These are phyloP conservation scores for Hymenoscyphus linearis DNA, from an alignment of 2,329 filamentous ascomycete species.

Conservation along the genomic window DNA sequence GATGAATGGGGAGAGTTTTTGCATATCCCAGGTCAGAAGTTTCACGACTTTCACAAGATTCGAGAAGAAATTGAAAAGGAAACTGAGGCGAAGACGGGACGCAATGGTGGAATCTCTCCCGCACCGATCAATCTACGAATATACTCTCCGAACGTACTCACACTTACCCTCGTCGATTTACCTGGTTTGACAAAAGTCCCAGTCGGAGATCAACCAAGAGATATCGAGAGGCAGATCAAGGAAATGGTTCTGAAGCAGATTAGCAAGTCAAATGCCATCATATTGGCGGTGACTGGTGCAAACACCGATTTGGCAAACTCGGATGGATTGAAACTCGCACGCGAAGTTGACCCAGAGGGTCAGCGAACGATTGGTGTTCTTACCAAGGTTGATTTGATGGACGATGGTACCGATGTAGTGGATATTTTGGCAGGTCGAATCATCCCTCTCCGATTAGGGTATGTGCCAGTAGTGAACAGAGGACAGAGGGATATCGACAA, in stretches of 20 bases:
- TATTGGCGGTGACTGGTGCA: constrained; percentile 90
- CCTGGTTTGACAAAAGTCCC: constrained; percentile 95
- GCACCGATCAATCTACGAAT: constrained; percentile 96
- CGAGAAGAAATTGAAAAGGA: constrained; percentile 95
- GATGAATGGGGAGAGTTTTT: constrained; percentile 99
- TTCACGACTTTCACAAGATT: constrained; percentile 97
- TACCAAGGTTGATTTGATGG: constrained; percentile 98
- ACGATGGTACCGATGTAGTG: constrained; percentile 95
- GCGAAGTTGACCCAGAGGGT: constrained; percentile 95
- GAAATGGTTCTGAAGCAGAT: constrained; percentile 99
- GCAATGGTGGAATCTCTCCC: constrained; percentile 93
- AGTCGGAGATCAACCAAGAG: constrained; percentile 90
- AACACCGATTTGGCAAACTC: constrained; percentile 99
- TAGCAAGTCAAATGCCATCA: constrained; percentile 96
- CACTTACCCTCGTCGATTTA: constrained; percentile 91
- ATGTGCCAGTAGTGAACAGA: constrained; percentile 96
- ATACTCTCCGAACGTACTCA: constrained; percentile 97
- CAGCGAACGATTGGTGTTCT: constrained; percentile 97
- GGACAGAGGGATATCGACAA: constrained; percentile 98
- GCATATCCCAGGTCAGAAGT: constrained; percentile 95
- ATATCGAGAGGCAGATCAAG: constrained; percentile 93
- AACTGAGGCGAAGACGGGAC: constrained; percentile 93
- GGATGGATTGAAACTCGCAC: constrained; percentile 89
- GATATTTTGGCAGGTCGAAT: constrained; percentile 97
- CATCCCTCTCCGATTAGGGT: constrained; percentile 89